Evolutionary conservation across 2,329 filamentous ascomycete genomes (phyloP).

Genomic region (Cylindrodendrum hubeiense): DNA sequence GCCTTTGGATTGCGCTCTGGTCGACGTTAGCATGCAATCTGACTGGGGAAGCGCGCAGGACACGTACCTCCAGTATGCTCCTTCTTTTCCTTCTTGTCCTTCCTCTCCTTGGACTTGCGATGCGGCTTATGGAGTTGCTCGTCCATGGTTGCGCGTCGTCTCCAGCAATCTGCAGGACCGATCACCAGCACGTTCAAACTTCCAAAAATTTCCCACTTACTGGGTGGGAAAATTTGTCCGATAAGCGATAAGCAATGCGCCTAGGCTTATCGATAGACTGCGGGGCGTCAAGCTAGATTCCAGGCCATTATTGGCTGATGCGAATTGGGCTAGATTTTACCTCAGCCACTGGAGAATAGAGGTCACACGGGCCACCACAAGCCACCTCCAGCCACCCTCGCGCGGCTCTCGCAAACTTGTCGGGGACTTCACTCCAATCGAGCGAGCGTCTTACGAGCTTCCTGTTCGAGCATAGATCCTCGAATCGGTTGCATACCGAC

Average conservation of each 20-base stretch:
- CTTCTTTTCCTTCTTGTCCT: conserved; percentile 84
- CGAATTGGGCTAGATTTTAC: not conserved
- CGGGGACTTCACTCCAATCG: not conserved
- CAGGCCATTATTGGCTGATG: conserved; percentile 3
- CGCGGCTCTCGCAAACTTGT: not conserved
- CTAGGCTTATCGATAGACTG: conserved; percentile 36
- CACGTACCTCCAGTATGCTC: conserved; percentile 67
- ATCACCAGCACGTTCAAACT: conserved; percentile 34
- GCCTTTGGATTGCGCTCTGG: conserved; percentile 87
- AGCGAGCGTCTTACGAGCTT: conserved; percentile 17
- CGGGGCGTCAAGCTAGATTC: conserved; percentile 5
- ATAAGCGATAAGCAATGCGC: conserved; percentile 25
- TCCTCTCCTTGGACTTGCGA: conserved; percentile 69
- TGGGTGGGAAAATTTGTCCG: conserved; percentile 40
- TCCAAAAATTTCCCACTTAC: conserved; percentile 42
- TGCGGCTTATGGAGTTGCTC: conserved; percentile 88
- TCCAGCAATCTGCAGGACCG: conserved; percentile 37
- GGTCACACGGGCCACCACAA: not conserved
- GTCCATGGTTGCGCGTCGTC: conserved; percentile 71
- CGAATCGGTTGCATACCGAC: conserved; percentile 1
- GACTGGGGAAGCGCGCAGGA: not conserved
- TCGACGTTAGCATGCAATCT: conserved; percentile 38
- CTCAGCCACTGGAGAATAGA: conserved; percentile 6
- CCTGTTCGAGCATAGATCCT: conserved; percentile 37
- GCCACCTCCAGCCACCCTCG: conserved; percentile 20